These are phyloP conservation scores for Cryphonectria naterciae DNA, from an alignment of 2,329 filamentous ascomycete genomes.

Conservation along the genomic window DNA sequence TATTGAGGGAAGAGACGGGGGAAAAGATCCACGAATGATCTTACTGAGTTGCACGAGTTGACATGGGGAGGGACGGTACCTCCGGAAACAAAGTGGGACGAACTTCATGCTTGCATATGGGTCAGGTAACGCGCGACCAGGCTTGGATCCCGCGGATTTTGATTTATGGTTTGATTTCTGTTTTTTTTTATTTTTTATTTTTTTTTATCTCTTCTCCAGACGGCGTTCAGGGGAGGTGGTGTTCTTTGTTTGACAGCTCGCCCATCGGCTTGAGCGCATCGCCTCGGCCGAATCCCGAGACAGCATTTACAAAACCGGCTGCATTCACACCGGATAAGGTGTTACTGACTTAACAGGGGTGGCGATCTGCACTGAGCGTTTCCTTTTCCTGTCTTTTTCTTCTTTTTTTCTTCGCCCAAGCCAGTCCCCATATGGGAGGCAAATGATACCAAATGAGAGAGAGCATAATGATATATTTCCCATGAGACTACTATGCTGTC, in stretches of 20 bases:
- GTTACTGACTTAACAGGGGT: conserved; percentile 12
- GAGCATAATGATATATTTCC: conserved; percentile 3
- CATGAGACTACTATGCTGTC: neutral
- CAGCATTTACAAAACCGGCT: conserved; percentile 29
- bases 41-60: conserved; percentile 6
- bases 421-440: conserved; percentile 15
- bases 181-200: neutral
- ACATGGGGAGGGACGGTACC: conserved; percentile 2
- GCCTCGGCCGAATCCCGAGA: neutral
- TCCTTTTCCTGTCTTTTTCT: neutral
- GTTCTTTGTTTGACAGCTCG: neutral
- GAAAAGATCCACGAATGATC: conserved; percentile 13
- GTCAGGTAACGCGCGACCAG: neutral
- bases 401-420: neutral
- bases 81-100: conserved; percentile 11
- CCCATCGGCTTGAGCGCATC: conserved; percentile 9
- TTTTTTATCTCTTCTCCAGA: neutral
- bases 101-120: conserved; percentile 15
- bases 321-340: conserved; percentile 22
- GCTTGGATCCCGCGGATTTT: neutral
- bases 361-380: conserved; percentile 23
- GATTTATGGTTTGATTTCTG: neutral
- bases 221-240: conserved; percentile 17
- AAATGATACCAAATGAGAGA: conserved; percentile 30
- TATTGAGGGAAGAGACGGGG: conserved; percentile 16